Base-by-base conservation (phyloP, 805 yeast genomes). In the Monosporozyma aerobia region DNA sequence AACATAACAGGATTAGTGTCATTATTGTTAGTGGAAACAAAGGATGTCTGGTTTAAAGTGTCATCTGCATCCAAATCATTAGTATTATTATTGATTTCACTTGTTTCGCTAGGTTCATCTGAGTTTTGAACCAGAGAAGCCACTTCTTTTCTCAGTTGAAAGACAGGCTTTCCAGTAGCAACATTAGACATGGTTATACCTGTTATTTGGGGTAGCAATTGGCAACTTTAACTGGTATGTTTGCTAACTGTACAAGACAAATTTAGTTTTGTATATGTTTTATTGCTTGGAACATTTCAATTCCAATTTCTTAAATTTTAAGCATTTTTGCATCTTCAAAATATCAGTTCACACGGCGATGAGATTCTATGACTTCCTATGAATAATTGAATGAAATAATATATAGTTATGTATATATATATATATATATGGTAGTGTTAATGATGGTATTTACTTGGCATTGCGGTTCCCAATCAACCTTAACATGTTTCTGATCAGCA, bases 401-500 rank as follows among this genome's bases (percentile, higher is more conserved):
- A 14, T 22, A 23, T 25, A 23, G 23, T 4, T 44, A 44, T 29
- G 29, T 44, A 29, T 16, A 29, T 44, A 29, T 44, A 9, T n/a
- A 6, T 25, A 4, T 10, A 25, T 27, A 25, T 25, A 27, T 13
- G 14, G 3, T 33, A 23, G 35, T 9, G 23, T 5, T 49, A n/a
- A 19, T 19, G 19, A 19, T 19, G 19, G 19, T 19, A 19, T 19
- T 22, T 19, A 13, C 14, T n/a, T 19, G 33, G 46, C 29, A 23
- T 43, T 35, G 32, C 16, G 47, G 73, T 94, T 90, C 49, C 84
- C 82, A 57, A 86, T 80, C 58, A 94, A 74, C 59, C 99, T 79
- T 54, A 94, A 70, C 70, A 94, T 74, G 68, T 94, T 94, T 68
- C 99, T 81, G 69, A 94, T 73, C 44, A 94, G 73, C 97, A 94